A percentile compares a stretch with the other conserved stretches of the same genome.
phyloP scores from a whole-genome alignment of 441 rosid species.

The Melianthus villosus region DNA sequence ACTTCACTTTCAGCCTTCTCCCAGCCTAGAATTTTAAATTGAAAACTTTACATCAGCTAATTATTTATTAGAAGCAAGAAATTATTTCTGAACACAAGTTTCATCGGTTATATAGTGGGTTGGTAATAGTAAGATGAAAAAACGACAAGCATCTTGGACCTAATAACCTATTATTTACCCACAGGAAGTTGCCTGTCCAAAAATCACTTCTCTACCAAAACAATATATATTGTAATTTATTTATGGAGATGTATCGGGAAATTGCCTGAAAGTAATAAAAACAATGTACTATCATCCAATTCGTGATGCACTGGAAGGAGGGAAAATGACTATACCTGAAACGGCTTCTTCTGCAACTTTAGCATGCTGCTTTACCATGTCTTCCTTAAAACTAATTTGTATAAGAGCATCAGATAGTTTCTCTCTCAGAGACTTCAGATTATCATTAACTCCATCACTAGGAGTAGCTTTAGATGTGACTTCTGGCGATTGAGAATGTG shows the following conservation, averaged over 20 bases:
- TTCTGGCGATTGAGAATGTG: conserved; percentile 42
- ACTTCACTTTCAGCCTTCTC: conserved; percentile 80
- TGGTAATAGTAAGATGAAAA: background rate
- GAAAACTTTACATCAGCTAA: background rate
- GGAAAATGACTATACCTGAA: conserved; percentile 24
- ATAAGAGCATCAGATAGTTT: conserved; percentile 66
- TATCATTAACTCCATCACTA: conserved; percentile 34
- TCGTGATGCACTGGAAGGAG: background rate
- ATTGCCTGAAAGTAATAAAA: too few species aligned
- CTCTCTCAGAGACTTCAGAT: conserved; percentile 34
- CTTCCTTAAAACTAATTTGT: conserved; percentile 54
- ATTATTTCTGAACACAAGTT: too few species aligned
- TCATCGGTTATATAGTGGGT: background rate
- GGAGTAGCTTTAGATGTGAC: conserved; percentile 27
- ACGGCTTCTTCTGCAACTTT: conserved; percentile 97
- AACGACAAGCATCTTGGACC: background rate
- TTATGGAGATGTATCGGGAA: too few species aligned
- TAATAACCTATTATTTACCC: background rate
- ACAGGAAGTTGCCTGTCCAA: background rate
- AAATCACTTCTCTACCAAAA: background rate
- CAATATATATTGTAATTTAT: too few species aligned
- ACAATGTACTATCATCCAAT: background rate
- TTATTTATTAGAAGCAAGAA: background rate
- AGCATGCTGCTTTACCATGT: conserved; percentile 67
- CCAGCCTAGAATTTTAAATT: conserved; percentile 41